A percentile compares a stretch with the other conserved stretches of the same genome.
Conservation (phyloP, 2,329 filamentous ascomycete genomes). For the Verticillium dahliae region DNA sequence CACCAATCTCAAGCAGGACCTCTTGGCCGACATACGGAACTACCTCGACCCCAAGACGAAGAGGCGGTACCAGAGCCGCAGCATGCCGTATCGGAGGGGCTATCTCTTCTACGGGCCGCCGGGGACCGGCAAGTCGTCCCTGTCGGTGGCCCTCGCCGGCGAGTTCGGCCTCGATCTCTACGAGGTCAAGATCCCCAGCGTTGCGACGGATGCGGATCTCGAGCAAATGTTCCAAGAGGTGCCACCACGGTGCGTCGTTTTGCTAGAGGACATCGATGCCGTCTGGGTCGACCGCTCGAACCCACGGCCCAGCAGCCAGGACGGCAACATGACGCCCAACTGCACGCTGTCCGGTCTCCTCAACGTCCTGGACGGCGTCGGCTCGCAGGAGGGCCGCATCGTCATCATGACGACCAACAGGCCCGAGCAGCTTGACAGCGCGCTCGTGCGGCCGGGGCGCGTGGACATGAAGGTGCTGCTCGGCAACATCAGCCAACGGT, state of each 20-base stretch:
- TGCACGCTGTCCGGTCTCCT: constrained; percentile 58
- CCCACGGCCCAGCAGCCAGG: constrained; percentile 5
- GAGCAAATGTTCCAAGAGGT: constrained; percentile 46
- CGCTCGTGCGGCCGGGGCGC: constrained; percentile 58
- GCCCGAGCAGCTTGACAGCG: constrained; percentile 56
- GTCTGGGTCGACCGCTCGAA: constrained; percentile 21
- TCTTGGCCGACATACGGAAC: constrained; percentile 43
- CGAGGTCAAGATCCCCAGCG: constrained; percentile 39
- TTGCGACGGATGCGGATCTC: constrained; percentile 42
- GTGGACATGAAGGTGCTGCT: constrained; percentile 60
- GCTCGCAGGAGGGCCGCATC: constrained; percentile 61
- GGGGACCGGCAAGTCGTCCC: constrained; percentile 53
- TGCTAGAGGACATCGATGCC: constrained; percentile 50
- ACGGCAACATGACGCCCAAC: constrained; percentile 12
- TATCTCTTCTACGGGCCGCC: constrained; percentile 61
- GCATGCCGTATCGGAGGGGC: constrained; percentile 33
- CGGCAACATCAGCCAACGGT: constrained; percentile 34
- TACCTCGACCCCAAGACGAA: constrained; percentile 41
- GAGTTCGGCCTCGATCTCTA: constrained; percentile 45
- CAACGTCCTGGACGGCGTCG: constrained; percentile 66
- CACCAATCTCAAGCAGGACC: constrained; percentile 33
- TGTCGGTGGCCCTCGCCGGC: constrained; percentile 45
- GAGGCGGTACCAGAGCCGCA: constrained; percentile 57
- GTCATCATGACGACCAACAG: constrained; percentile 71
- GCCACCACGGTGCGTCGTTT: constrained; percentile 44